Conservation (phyloP, 2,329 filamentous ascomycete species). For the Calcarisporium arbuscula region DNA sequence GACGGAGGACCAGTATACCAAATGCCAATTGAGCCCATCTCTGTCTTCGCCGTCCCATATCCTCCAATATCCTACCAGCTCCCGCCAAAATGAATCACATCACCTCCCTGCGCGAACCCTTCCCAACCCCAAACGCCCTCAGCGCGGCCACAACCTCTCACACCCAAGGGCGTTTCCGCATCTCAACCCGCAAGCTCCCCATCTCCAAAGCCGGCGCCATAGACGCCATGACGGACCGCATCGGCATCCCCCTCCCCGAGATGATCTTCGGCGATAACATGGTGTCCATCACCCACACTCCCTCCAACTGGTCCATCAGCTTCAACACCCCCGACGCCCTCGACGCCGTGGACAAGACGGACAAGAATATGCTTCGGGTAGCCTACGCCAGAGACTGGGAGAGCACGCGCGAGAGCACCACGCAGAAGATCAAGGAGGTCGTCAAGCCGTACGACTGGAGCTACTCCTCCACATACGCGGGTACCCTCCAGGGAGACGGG, state of each 20-base stretch:
- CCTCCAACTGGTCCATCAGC: slow-evolving; percentile 67
- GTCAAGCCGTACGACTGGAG: slow-evolving; percentile 98
- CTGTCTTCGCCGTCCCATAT: too few relatives aligned
- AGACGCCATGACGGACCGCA: slow-evolving; percentile 69
- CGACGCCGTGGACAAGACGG: slow-evolving; percentile 90
- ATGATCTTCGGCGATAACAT: slow-evolving; percentile 99
- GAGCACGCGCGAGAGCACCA: slow-evolving; percentile 62
- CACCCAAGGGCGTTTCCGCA: slow-evolving; percentile 60
- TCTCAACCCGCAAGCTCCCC: slow-evolving; percentile 82
- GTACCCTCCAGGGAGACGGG: slow-evolving; percentile 46
- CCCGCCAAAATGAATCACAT: slow-evolving; percentile 31
- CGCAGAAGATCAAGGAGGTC: slow-evolving; percentile 84
- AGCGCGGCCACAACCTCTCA: slow-evolving; percentile 49
- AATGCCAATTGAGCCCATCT: too few relatives aligned
- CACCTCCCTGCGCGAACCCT: slow-evolving; percentile 43
- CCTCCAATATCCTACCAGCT: too few relatives aligned
- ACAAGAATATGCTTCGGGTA: slow-evolving; percentile 83
- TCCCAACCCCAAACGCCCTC: slow-evolving; percentile 43
- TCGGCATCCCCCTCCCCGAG: slow-evolving; percentile 86
- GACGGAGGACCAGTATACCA: too few relatives aligned
- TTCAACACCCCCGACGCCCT: slow-evolving; percentile 87
- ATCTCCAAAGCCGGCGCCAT: slow-evolving; percentile 92
- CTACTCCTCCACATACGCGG: slow-evolving; percentile 83
- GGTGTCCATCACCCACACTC: slow-evolving; percentile 66
- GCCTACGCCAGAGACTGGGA: slow-evolving; percentile 87